Base-by-base conservation (phyloP, 768 basidiomycete species). In the Pleurotus ostreatus region DNA sequence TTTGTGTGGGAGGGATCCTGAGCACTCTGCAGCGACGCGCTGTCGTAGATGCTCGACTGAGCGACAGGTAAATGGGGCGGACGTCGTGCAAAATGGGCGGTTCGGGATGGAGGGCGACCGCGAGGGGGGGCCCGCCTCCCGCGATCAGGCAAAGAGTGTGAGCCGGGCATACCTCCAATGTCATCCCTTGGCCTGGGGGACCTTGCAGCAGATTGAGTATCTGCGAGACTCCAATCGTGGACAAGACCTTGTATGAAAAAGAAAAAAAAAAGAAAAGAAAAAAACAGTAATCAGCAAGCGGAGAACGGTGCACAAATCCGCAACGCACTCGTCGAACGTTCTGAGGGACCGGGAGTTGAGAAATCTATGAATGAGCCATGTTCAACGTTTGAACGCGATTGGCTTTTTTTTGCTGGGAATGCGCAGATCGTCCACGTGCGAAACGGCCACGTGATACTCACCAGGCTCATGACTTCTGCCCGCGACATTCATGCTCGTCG, bases 131-230 rank as follows among this genome's bases (percentile, higher is more conserved):
- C 64, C 55, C 59, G 49, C 55, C 59, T 58, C 47, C 61, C 46
- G 26, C 57, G 62, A 67, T 68, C 65, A 57, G 65, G 58, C 48
- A 60, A 61, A 20, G 64, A 63, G 56, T 30, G 51, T 46, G 66
- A 61, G 41, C 65, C 64, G 18, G 65, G 47, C 60, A 64, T 67
- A 13, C 59, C 61, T 57, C 61, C 59, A 60, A 60, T 63, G 44
- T 64, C 67, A 70, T 69, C 66, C 60, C 59, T 64, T 59, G 45
- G 55, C 65, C 65, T 62, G 57, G 59, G 57, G 46, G 55, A 48
- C 59, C 60, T 49, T 43, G 60, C 23, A 61, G 46, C 46, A 38
- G 49, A 59, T 60, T 22, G 52, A 38, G 52, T 0, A 16, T 30
- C 22, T 12, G 0, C 18, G 9, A 20, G 9, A 20, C 9, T 25